Evolutionary conservation across 2,329 filamentous ascomycete species (phyloP).

Genomic region (Boeremia exigua): DNA sequence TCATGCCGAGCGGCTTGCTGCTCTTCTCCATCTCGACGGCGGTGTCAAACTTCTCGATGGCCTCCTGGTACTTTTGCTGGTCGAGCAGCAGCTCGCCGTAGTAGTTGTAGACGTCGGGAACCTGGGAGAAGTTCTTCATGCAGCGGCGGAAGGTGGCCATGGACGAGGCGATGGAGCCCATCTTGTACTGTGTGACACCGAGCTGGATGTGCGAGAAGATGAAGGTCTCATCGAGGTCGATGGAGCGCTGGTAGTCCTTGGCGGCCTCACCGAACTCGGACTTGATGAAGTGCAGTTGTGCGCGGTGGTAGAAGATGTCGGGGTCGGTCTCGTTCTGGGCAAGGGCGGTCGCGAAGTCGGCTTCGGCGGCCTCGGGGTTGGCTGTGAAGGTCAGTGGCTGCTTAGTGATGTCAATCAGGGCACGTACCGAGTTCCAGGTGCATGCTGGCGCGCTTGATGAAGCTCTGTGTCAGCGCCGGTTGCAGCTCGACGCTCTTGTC

Average conservation of each 20-base stretch:
- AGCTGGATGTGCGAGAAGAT: slow-evolving; percentile 99
- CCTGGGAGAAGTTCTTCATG: slow-evolving; percentile 97
- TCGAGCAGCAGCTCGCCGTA: slow-evolving; percentile 96
- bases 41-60: slow-evolving; percentile 96
- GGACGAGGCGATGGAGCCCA: slow-evolving; percentile 95
- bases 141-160: slow-evolving; percentile 98
- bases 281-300: slow-evolving; percentile 97
- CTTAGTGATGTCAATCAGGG: not conserved
- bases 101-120: slow-evolving; percentile 99
- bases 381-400: slow-evolving; percentile 54
- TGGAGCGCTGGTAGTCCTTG: slow-evolving; percentile 99
- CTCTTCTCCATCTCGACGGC: slow-evolving; percentile 99
- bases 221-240: slow-evolving; percentile 92
- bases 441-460: slow-evolving; percentile 99
- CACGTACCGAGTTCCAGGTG: slow-evolving; percentile 82
- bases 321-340: slow-evolving; percentile 86
- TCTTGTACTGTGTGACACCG: slow-evolving; percentile 99
- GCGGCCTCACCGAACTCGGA: slow-evolving; percentile 90
- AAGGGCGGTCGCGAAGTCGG: slow-evolving; percentile 86
- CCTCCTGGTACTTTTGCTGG: slow-evolving; percentile 93
- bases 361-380: slow-evolving; percentile 82
- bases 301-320: slow-evolving; percentile 98
- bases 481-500: slow-evolving; percentile 93
- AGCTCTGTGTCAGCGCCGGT: slow-evolving; percentile 88
- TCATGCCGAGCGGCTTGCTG: slow-evolving; percentile 93